Percentiles rank a stretch among this genome's conserved stretches.
Conservation (phyloP, 768 basidiomycete genomes). For the Podaxis sp. region DNA sequence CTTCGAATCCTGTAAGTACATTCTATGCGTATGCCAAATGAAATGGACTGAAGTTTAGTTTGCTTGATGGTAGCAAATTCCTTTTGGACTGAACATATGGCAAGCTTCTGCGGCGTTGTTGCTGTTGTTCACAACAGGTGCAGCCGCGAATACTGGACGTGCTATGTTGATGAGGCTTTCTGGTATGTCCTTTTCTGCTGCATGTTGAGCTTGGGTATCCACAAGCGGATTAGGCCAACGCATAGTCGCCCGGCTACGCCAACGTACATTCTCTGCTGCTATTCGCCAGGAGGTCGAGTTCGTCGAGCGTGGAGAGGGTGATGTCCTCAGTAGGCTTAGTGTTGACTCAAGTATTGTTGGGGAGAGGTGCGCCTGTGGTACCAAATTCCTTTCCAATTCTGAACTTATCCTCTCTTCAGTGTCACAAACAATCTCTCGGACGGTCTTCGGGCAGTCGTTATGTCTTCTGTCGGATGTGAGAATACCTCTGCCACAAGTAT, state of each 20-base stretch:
- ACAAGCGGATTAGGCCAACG: conserved; percentile 60
- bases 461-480: conserved; percentile 92
- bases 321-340: conserved; percentile 88
- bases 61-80: conserved; percentile 55
- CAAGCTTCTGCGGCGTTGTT: conserved; percentile 78
- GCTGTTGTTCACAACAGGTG: conserved; percentile 82
- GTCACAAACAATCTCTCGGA: conserved; percentile 81
- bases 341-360: conserved; percentile 93
- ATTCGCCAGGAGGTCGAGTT: conserved; percentile 90
- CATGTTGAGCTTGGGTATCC: too few relatives aligned
- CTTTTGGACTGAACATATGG: conserved; percentile 75
- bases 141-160: conserved; percentile 80
- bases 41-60: background rate
- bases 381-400: background rate
- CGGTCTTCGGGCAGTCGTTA: conserved; percentile 81
- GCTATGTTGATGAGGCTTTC: conserved; percentile 84
- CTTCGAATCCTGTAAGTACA: conserved; percentile 63
- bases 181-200: conserved; percentile 40
- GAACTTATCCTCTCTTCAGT: conserved; percentile 33
- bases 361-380: conserved; percentile 59
- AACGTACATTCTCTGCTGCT: conserved; percentile 81
- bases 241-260: conserved; percentile 85
- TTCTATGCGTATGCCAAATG: background rate
- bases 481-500: conserved; percentile 15
- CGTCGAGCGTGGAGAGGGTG: conserved; percentile 90